A percentile compares a stretch with the other conserved stretches of the same genome.
phyloP scores from a whole-genome alignment of 1,284 basidiomycete genomes.

The Inonotus obliquus region DNA sequence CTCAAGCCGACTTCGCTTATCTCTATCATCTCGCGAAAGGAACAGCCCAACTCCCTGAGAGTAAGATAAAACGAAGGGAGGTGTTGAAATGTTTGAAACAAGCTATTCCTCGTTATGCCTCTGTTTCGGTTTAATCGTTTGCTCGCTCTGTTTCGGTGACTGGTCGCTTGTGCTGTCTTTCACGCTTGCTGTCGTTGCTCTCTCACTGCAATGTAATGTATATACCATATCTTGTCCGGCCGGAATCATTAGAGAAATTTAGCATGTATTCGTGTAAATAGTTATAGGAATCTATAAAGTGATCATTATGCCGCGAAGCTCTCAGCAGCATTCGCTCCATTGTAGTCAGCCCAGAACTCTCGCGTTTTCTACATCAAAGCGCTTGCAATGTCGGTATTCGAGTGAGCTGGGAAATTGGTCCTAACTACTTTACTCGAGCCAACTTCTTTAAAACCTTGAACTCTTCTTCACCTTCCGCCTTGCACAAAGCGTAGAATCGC shows the following conservation, averaged over 20 bases:
- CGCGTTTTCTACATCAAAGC: too few relatives aligned
- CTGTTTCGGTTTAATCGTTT: neutral
- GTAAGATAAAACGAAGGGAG: slow-evolving; percentile 47
- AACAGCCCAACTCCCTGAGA: slow-evolving; percentile 43
- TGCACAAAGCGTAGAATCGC: slow-evolving; percentile 74
- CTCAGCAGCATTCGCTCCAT: too few relatives aligned
- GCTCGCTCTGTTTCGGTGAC: neutral
- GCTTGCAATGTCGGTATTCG: too few relatives aligned
- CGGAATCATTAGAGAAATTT: neutral
- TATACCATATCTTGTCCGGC: neutral
- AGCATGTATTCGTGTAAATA: neutral
- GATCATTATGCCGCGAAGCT: too few relatives aligned
- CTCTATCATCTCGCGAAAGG: slow-evolving; percentile 57
- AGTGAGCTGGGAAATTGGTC: too few relatives aligned
- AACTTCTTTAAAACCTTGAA: slow-evolving; percentile 69
- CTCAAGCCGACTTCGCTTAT: slow-evolving; percentile 86
- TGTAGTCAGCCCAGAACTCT: too few relatives aligned
- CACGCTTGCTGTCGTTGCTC: neutral
- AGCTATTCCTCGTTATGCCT: slow-evolving; percentile 30
- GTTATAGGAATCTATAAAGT: neutral
- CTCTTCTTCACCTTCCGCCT: slow-evolving; percentile 78
- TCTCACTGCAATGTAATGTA: neutral
- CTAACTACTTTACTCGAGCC: slow-evolving; percentile 41
- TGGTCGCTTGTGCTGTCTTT: neutral
- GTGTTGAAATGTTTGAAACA: slow-evolving; percentile 51